Base-by-base conservation (phyloP, 23 red algal genomes). In the Gracilaria gracilis region DNA sequence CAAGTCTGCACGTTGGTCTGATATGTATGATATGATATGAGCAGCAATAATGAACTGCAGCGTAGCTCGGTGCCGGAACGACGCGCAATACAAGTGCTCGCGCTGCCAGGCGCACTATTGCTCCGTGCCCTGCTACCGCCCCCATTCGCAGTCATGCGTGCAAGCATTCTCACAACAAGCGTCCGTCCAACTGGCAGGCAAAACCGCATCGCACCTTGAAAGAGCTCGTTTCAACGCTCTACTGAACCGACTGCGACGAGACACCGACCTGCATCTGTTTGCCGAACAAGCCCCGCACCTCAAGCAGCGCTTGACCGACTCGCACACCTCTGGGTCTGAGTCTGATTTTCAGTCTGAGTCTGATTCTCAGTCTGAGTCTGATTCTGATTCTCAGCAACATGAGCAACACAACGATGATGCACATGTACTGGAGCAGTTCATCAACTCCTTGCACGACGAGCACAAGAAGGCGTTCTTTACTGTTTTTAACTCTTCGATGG, bases 131-230 rank as follows among this genome's bases (percentile, higher is more conserved):
- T 87, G 84, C 49, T 87, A 87, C 21, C 66, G 64, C 49, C 67
- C 67, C 25, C 84, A 87, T 25, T 87, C 84, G 17, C 24, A 75
- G 9, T 35, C 64, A 0, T 87, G 84, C 36, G 84, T 87, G 25
- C 29, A 76, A 6, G 39, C 84, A 9, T 87, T 87, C 62, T 57
- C 64, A 17, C 65, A 35, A 8, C 25, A 70, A 24, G 67, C 51
- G 14, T 33, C 40, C 14, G 44, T n/a, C 16, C 84, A 42, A 5
- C 69, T 70, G 48, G 51, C 50, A 7, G 49, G 67, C 34, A 15
- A 53, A 38, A 75, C 46, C 42, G 66, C 50, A 9, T 75, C 84
- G 19, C 47, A 87, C 25, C 13, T 13, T 20, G 66, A 87, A 49
- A 40, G 24, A 15, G 20, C 38, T 61, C 84, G 84, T 58, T 87